A percentile compares a stretch with the other conserved stretches of the same genome.
phyloP scores from a whole-genome alignment of 257 asterid species.

The Nicotiana paniculata region DNA sequence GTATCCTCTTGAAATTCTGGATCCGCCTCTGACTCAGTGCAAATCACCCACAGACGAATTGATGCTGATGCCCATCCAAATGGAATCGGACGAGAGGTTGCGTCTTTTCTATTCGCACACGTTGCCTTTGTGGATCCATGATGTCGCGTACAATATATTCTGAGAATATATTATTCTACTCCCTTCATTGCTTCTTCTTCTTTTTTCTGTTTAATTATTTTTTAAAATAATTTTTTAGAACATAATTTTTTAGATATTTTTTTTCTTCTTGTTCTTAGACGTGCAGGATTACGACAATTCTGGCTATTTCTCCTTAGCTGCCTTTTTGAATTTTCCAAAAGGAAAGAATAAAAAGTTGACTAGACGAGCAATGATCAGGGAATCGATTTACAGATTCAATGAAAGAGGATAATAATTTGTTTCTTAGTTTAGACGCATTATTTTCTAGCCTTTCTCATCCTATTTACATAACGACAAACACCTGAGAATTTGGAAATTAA shows the following conservation, averaged over 20 bases:
- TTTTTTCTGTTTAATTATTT: too few relatives aligned
- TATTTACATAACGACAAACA: conserved; percentile 5
- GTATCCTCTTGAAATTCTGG: too few relatives aligned
- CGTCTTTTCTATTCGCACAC: too few relatives aligned
- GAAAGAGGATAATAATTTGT: background rate
- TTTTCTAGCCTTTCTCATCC: conserved; percentile 2
- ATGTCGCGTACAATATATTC: too few relatives aligned
- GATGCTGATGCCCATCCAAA: too few relatives aligned
- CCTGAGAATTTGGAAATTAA: background rate
- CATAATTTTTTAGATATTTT: background rate
- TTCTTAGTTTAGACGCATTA: background rate
- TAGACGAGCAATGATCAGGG: background rate
- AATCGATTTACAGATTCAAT: background rate
- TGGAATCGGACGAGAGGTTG: too few relatives aligned
- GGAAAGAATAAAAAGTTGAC: background rate
- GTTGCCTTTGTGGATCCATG: too few relatives aligned
- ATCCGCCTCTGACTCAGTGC: too few relatives aligned
- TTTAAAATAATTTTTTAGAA: too few relatives aligned
- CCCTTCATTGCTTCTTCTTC: too few relatives aligned
- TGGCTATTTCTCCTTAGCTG: background rate
- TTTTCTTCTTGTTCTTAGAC: background rate
- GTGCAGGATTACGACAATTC: background rate
- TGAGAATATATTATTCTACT: too few relatives aligned
- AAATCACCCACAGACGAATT: too few relatives aligned
- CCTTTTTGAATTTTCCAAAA: background rate